Evolutionary conservation across 129 eudicot species (phyloP).

Genomic region (Tanacetum coccineum): DNA sequence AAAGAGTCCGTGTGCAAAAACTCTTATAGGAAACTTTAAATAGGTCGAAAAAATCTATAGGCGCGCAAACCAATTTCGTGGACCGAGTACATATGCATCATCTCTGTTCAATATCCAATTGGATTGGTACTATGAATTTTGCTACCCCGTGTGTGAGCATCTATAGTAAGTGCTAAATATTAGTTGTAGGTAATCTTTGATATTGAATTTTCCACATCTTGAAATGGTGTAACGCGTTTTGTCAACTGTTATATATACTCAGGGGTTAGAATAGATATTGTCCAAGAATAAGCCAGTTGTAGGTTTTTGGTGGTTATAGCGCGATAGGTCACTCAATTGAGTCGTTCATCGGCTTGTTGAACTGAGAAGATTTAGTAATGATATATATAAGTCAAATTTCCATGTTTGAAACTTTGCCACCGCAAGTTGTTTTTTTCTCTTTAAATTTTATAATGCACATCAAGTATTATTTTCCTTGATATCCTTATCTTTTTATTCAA

Average conservation of each 20-base stretch:
- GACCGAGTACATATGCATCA: background rate
- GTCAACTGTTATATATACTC: background rate
- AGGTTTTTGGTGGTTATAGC: background rate
- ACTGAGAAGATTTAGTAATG: constrained; percentile 5
- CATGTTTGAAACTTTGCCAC: constrained; percentile 1
- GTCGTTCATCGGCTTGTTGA: background rate
- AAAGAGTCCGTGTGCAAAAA: background rate
- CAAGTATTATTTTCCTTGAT: background rate
- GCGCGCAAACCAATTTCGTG: background rate
- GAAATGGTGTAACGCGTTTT: background rate
- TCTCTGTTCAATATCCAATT: background rate
- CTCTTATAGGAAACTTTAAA: background rate
- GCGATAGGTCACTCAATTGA: background rate
- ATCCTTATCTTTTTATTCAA: background rate
- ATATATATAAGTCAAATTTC: background rate
- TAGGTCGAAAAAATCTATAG: background rate
- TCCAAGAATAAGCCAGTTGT: background rate
- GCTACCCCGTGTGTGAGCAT: no score
- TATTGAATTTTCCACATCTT: background rate
- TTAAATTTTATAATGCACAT: background rate
- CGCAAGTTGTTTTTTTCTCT: constrained; percentile 10
- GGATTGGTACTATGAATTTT: background rate
- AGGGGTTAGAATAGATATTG: constrained; percentile 9
- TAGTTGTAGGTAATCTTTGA: background rate
- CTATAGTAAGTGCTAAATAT: background rate